Evolutionary conservation across 2,329 filamentous ascomycete species (phyloP).

Genomic region (Pseudomassariella vexata): DNA sequence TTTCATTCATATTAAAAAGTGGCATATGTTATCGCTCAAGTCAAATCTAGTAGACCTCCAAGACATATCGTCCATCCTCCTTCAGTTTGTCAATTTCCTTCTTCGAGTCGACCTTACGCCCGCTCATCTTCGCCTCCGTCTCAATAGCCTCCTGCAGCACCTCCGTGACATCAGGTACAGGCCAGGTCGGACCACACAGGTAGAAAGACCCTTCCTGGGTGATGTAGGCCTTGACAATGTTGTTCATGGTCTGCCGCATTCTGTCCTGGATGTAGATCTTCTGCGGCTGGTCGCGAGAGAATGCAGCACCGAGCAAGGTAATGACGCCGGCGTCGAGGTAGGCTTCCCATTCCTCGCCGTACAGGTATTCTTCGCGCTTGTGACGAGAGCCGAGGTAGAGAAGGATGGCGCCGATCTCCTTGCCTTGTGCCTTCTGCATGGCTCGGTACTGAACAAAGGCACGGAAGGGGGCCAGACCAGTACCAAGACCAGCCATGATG

Average conservation of each 20-base stretch:
- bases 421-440: slow-evolving; percentile 95
- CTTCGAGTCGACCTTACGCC: slow-evolving; percentile 76
- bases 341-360: slow-evolving; percentile 98
- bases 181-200: slow-evolving; percentile 96
- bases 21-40: no score
- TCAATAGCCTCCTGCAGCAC: slow-evolving; percentile 91
- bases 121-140: slow-evolving; percentile 60
- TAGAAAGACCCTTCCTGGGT: slow-evolving; percentile 89
- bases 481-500: slow-evolving; percentile 99
- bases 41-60: slow-evolving; percentile 79
- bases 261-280: slow-evolving; percentile 99
- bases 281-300: slow-evolving; percentile 92
- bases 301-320: slow-evolving; percentile 86
- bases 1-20: not conserved
- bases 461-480: slow-evolving; percentile 96
- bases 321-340: slow-evolving; percentile 95
- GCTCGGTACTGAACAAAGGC: slow-evolving; percentile 98
- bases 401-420: slow-evolving; percentile 87
- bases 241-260: slow-evolving; percentile 80
- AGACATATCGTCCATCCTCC: slow-evolving; percentile 88
- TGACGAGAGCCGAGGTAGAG: slow-evolving; percentile 96
- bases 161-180: slow-evolving; percentile 90
- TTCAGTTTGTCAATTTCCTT: slow-evolving; percentile 97
- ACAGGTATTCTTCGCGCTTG: slow-evolving; percentile 97
- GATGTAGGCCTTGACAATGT: slow-evolving; percentile 84